These are phyloP conservation scores for Macrocystidia cucumis DNA, from an alignment of 1,284 basidiomycete genomes.

Conservation along the genomic window DNA sequence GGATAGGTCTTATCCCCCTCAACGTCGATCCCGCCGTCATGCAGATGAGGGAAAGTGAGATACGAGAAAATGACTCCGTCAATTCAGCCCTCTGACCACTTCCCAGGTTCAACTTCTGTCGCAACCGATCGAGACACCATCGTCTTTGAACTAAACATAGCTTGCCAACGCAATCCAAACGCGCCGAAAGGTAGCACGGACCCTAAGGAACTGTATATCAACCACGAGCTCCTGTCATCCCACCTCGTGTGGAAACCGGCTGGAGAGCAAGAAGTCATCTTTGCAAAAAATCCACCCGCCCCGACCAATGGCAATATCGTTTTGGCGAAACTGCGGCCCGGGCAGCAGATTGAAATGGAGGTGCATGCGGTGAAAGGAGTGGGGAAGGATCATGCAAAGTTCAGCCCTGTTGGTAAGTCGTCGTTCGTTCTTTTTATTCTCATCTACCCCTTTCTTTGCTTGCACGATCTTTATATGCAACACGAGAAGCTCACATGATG, in stretches of 20 bases:
- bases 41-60: constrained; percentile 35
- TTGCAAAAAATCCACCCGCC: constrained; percentile 46
- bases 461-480: not conserved
- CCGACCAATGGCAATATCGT: constrained; percentile 85
- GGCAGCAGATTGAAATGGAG: constrained; percentile 80
- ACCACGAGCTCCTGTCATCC: constrained; percentile 72
- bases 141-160: constrained; percentile 76
- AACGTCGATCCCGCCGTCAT: constrained; percentile 76
- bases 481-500: too few relatives aligned
- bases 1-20: constrained; percentile 87
- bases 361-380: constrained; percentile 91
- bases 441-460: not conserved
- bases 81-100: not conserved
- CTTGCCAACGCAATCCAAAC: constrained; percentile 60
- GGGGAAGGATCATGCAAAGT: constrained; percentile 98
- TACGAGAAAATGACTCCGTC: too few relatives aligned
- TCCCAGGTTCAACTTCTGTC: constrained; percentile 34
- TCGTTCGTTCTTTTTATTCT: not conserved
- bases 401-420: constrained; percentile 86
- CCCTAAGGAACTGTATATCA: constrained; percentile 59
- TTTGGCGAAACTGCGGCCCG: constrained; percentile 90
- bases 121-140: constrained; percentile 90
- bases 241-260: constrained; percentile 81
- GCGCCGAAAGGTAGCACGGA: constrained; percentile 48
- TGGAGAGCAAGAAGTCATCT: constrained; percentile 71